phyloP scores from a whole-genome alignment of 2,329 filamentous ascomycete genomes.

The Arachnopeziza araneosa region DNA sequence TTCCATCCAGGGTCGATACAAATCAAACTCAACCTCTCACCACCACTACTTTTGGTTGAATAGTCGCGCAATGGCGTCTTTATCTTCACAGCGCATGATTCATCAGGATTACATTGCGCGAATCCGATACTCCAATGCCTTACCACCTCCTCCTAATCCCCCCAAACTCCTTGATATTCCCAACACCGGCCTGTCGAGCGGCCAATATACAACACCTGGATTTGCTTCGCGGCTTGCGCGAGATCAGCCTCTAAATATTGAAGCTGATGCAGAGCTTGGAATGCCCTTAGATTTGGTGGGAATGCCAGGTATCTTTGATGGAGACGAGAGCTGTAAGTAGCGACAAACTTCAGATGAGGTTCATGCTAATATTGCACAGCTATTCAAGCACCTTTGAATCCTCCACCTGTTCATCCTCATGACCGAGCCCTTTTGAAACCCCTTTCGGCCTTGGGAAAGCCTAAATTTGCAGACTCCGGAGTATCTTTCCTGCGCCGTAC shows the following conservation, averaged over 20 bases:
- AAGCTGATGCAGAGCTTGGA: constrained; percentile 93
- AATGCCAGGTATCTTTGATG: constrained; percentile 90
- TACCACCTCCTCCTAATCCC: constrained; percentile 88
- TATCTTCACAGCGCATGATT: constrained; percentile 43
- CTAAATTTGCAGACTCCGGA: constrained; percentile 66
- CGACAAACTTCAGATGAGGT: constrained; percentile 15
- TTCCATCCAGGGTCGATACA: background rate
- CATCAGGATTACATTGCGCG: constrained; percentile 98
- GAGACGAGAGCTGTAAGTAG: constrained; percentile 80
- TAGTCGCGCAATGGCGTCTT: constrained; percentile 23
- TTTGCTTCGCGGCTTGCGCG: constrained; percentile 86
- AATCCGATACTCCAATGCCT: constrained; percentile 90
- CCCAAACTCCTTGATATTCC: constrained; percentile 97
- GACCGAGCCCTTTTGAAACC: constrained; percentile 81
- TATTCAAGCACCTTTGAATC: constrained; percentile 71
- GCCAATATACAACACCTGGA: constrained; percentile 82
- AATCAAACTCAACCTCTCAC: background rate
- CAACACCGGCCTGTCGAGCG: constrained; percentile 79
- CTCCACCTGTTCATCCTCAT: constrained; percentile 70
- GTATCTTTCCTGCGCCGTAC: constrained; percentile 94
- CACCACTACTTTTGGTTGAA: background rate
- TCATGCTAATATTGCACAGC: constrained; percentile 43
- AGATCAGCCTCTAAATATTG: constrained; percentile 92
- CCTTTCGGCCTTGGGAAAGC: constrained; percentile 79
- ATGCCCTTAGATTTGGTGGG: constrained; percentile 96